Evolutionary conservation across 2,329 filamentous ascomycete genomes (phyloP).

Genomic region (Microdochium bolleyi): DNA sequence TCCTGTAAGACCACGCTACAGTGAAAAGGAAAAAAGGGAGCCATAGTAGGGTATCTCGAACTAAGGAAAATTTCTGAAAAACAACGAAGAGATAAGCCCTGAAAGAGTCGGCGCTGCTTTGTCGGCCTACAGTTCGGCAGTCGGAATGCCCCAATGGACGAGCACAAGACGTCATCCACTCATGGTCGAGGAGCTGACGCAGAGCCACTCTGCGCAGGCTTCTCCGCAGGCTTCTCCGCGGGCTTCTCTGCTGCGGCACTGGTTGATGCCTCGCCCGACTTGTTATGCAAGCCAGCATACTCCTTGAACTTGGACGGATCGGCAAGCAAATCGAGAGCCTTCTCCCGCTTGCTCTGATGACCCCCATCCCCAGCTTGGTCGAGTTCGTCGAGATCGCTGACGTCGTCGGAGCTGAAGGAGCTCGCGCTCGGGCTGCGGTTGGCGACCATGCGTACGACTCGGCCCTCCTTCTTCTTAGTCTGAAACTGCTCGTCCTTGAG

Average conservation of each 20-base stretch:
- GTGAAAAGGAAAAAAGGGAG: no score
- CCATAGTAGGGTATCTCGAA: no score
- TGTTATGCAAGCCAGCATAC: neutral
- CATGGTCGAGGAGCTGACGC: no score
- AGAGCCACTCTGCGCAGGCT: no score
- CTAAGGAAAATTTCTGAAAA: no score
- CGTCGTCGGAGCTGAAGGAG: conserved; percentile 42
- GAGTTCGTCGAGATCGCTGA: conserved; percentile 41
- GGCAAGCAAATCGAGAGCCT: conserved; percentile 40
- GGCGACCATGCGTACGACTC: conserved; percentile 44
- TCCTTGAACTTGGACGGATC: conserved; percentile 26
- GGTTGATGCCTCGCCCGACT: neutral
- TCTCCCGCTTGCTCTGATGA: conserved; percentile 43
- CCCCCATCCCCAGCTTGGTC: conserved; percentile 26
- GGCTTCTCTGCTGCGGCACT: neutral
- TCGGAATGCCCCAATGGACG: no score
- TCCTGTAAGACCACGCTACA: no score
- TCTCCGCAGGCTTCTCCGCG: neutral
- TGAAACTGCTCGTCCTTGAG: conserved; percentile 72
- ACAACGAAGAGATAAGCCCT: no score
- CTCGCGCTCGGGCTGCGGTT: conserved; percentile 42
- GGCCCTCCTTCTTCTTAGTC: conserved; percentile 59
- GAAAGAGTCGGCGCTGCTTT: no score
- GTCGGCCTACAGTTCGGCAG: no score
- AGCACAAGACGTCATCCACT: no score